phyloP scores from a whole-genome alignment of 176 grass and related monocot genomes.

The Typha latifolia region DNA sequence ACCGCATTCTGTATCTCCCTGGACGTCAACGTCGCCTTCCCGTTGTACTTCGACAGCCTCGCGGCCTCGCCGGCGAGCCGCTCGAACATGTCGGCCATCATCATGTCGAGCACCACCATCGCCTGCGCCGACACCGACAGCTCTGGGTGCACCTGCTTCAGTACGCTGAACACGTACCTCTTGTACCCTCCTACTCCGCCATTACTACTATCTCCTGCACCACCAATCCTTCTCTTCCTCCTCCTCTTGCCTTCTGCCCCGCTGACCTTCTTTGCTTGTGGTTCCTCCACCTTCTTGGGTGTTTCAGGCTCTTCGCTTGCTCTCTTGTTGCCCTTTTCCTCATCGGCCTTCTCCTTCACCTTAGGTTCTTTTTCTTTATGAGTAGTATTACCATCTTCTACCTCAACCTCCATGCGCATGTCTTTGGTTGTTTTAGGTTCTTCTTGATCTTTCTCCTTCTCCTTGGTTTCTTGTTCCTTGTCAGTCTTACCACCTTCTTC shows the following conservation, averaged over 20 bases:
- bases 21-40: background rate
- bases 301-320: background rate
- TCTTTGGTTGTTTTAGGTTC: background rate
- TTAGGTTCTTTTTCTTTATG: background rate
- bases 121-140: constrained; percentile 40
- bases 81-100: constrained; percentile 91
- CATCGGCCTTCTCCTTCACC: background rate
- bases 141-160: constrained; percentile 89
- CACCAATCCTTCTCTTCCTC: background rate
- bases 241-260: background rate
- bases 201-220: constrained; percentile 11
- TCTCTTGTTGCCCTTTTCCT: background rate
- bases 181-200: constrained; percentile 56
- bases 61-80: constrained; percentile 32
- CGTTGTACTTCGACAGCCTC: background rate
- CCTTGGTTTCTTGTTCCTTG: background rate
- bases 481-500: background rate
- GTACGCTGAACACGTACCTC: constrained; percentile 70
- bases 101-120: constrained; percentile 70
- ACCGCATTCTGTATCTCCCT: constrained; percentile 9
- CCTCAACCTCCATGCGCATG: background rate
- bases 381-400: background rate
- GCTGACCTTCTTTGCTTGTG: background rate
- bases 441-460: background rate
- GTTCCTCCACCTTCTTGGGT: constrained; percentile 14